Evolutionary conservation across 257 asterid species (phyloP), one percentile per base, ranked within the genome.

Genomic region (Lycium barbarum): DNA sequence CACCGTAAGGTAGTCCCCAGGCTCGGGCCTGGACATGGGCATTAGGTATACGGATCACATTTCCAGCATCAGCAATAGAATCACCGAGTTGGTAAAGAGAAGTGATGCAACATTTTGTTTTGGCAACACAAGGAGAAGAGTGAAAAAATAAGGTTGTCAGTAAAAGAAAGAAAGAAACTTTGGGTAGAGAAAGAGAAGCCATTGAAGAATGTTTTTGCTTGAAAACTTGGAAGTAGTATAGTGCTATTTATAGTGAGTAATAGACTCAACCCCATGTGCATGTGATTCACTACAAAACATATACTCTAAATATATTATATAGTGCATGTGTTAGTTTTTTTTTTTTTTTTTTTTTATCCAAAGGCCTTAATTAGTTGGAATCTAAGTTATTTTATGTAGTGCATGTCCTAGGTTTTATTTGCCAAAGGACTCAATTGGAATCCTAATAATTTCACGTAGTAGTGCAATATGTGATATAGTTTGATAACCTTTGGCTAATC

Each of bases 11-110:
- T 20, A 26, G 1, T 13, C 63, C 63, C n/a, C 12, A 35, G 2
- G 82, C 40, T 17, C 17, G 3, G 43, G 62, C 61, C 13, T 2
- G 45, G 3, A 49, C 12, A 0, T 17, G 1, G 45, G 61, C 62
- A 18, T 40, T 20, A 1, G 73, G 45, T 51, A 76, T 20, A 15
- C 82, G 38, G 22, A 49, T 78, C 2, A 9, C 74, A n/a, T 78
- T 78, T 78, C 82, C 82, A 36, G 22, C 62, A 57, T 78, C 82
- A 4, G 65, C 59, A 65, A 78, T 9, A 49, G 82, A 78, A 78
- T 78, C 82, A 3, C 82, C 82, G 38, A 78, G 20, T 15, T 78
- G 82, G 26, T 11, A 78, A 9, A 78, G 6, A 17, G 82, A 78
- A 6, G 5, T 67, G 74, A 67, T 67, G 74, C 11, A 8, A 35